phyloP scores from a whole-genome alignment of 176 grass and related monocot species.

The Eleusine indica region DNA sequence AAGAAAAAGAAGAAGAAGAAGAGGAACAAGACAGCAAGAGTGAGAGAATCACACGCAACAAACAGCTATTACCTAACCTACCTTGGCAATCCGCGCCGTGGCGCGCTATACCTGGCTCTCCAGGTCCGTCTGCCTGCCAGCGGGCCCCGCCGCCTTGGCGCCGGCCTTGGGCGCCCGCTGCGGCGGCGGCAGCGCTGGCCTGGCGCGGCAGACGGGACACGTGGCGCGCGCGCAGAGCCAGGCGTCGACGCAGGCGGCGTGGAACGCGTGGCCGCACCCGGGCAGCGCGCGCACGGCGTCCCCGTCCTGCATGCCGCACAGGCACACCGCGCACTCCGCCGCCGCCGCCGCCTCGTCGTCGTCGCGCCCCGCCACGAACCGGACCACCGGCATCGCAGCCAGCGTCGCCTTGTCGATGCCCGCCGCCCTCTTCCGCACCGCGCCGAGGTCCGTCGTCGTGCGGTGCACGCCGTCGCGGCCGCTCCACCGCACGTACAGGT shows the following conservation, averaged over 20 bases:
- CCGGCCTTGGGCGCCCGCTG: constrained; percentile 15
- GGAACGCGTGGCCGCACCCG: constrained; percentile 59
- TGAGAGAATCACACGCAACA: background rate
- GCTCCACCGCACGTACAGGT: constrained; percentile 62
- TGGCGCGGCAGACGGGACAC: constrained; percentile 57
- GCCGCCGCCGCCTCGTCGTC: background rate
- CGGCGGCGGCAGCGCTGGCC: constrained; percentile 40
- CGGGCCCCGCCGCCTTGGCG: background rate
- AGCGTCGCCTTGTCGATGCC: constrained; percentile 52
- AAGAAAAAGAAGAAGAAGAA: background rate
- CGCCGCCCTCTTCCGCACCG: constrained; percentile 15
- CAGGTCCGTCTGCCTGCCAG: constrained; percentile 33
- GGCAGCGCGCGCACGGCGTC: constrained; percentile 59
- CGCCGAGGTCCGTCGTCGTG: background rate
- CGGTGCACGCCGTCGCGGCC: constrained; percentile 55
- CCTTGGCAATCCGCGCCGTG: background rate
- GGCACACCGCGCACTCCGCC: constrained; percentile 56
- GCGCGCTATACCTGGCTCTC: constrained; percentile 47
- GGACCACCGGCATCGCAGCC: constrained; percentile 50
- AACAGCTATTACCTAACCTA: constrained; percentile 13
- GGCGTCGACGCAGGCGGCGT: constrained; percentile 53
- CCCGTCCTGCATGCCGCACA: constrained; percentile 60
- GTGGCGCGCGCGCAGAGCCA: constrained; percentile 54
- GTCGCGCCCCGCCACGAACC: constrained; percentile 36
- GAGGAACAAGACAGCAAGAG: background rate